These are phyloP conservation scores for Penicillium sp. DNA, from an alignment of 2,329 filamentous ascomycete genomes.

Conservation along the genomic window DNA sequence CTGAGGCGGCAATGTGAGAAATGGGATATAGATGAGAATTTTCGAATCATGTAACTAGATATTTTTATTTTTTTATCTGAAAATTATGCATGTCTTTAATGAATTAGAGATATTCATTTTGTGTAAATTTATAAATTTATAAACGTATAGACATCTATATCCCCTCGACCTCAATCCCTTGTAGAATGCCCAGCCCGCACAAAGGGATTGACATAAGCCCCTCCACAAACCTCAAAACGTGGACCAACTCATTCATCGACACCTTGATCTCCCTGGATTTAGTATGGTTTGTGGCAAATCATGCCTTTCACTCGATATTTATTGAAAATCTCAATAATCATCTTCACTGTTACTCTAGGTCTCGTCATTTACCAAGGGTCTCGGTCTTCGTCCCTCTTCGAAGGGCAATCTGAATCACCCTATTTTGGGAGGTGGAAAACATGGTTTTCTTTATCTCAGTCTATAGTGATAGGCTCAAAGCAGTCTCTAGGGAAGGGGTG, in stretches of 20 bases:
- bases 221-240: not conserved
- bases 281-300: not conserved
- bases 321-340: not conserved
- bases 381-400: not conserved
- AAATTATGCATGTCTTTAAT: not conserved
- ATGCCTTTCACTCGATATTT: not conserved
- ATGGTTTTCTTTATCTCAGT: constrained; percentile 19
- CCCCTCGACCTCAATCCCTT: not conserved
- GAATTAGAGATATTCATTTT: not conserved
- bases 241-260: not conserved
- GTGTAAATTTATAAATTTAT: not conserved
- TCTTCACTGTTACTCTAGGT: not conserved
- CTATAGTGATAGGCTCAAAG: not conserved
- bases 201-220: not conserved
- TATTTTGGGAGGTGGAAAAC: constrained; percentile 23
- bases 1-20: constrained; percentile 8
- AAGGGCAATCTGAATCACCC: constrained; percentile 3
- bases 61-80: not conserved
- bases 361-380: not conserved
- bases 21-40: not conserved
- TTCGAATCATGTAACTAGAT: not conserved
- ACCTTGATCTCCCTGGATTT: not conserved
- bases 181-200: not conserved
- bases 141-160: not conserved
- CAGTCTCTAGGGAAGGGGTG: constrained; percentile 33